phyloP scores from a whole-genome alignment of 768 basidiomycete species.

The Sporobolomyces roseus region DNA sequence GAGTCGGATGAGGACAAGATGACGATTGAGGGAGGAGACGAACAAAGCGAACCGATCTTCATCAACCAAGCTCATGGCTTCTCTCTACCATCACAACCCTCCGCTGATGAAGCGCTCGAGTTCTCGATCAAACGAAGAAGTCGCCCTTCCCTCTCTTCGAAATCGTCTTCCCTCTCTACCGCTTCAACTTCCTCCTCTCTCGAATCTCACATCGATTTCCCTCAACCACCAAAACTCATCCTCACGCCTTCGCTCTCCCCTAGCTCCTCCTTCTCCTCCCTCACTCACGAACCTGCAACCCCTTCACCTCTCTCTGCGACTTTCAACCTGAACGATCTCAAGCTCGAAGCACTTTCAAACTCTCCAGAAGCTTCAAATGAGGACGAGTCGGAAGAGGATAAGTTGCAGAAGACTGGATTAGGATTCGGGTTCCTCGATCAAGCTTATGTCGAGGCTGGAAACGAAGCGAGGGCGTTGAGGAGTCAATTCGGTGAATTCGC shows the following conservation, averaged over 20 bases:
- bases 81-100: background rate
- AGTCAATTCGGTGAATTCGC: conserved; percentile 13
- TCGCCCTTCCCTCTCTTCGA: conserved; percentile 3
- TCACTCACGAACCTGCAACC: background rate
- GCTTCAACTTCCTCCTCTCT: background rate
- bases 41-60: background rate
- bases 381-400: background rate
- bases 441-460: conserved; percentile 29
- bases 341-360: conserved; percentile 21
- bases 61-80: conserved; percentile 6
- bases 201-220: background rate
- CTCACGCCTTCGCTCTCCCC: conserved; percentile 30
- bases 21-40: background rate
- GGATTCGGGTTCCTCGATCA: conserved; percentile 8
- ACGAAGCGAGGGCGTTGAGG: conserved; percentile 19
- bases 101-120: background rate
- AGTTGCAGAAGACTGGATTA: background rate
- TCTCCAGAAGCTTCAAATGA: background rate
- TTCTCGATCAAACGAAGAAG: conserved; percentile 4
- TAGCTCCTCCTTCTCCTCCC: conserved; percentile 9
- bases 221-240: conserved; percentile 7
- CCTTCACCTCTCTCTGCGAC: conserved; percentile 27
- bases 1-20: background rate
- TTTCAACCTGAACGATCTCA: conserved; percentile 33
- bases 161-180: conserved; percentile 15